Percentiles rank a stretch among this genome's conserved stretches.
Conservation (phyloP, 306 rosid genomes). For the Lathyrus sativus region DNA sequence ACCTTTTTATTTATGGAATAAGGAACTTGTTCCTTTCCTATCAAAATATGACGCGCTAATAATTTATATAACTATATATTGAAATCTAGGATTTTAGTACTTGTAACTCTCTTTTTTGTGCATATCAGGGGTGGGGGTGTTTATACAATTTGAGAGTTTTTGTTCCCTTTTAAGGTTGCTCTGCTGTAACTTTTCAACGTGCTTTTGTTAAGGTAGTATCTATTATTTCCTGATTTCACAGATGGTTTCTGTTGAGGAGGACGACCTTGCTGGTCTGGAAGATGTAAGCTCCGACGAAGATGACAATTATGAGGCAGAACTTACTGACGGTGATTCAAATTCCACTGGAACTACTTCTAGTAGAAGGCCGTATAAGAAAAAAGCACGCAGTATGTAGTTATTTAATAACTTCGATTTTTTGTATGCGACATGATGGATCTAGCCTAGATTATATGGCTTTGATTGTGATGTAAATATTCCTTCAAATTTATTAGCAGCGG, state of each 20-base stretch:
- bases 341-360: slow-evolving; percentile 59
- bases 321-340: slow-evolving; percentile 83
- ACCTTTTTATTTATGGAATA: slow-evolving; percentile 2
- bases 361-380: slow-evolving; percentile 69
- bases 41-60: slow-evolving; percentile 26
- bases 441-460: slow-evolving; percentile 13
- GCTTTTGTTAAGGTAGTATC: slow-evolving; percentile 16
- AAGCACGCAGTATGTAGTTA: slow-evolving; percentile 62
- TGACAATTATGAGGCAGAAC: slow-evolving; percentile 92
- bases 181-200: slow-evolving; percentile 1
- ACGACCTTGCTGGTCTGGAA: slow-evolving; percentile 97
- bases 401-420: slow-evolving; percentile 27
- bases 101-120: background rate
- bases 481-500: slow-evolving; percentile 55
- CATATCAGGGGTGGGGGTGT: background rate
- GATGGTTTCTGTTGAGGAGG: slow-evolving; percentile 99
- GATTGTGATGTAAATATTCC: slow-evolving; percentile 31
- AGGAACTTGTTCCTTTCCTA: slow-evolving; percentile 21
- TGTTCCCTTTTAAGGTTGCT: background rate
- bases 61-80: background rate
- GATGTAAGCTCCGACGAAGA: slow-evolving; percentile 99
- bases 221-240: slow-evolving; percentile 39
- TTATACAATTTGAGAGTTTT: background rate
- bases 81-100: slow-evolving; percentile 23
- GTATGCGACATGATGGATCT: slow-evolving; percentile 12